Conservation (phyloP, 148 eudicot species). For the Fagopyrum homotropicum region DNA sequence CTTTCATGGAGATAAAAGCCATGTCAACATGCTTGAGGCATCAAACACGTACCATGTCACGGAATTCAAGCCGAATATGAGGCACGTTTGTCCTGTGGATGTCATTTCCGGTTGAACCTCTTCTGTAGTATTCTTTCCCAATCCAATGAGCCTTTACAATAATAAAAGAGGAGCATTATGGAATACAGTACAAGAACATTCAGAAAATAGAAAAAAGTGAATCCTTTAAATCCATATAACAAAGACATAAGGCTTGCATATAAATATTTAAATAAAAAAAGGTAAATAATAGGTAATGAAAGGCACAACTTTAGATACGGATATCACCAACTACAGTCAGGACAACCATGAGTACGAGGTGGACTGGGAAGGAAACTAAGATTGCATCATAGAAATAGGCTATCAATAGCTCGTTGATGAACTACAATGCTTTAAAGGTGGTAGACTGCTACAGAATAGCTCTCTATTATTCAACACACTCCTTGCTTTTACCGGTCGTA, state of each 20-base stretch:
- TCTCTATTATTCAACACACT: background rate
- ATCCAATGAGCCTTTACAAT: constrained; percentile 57
- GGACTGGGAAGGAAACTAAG: background rate
- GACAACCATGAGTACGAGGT: background rate
- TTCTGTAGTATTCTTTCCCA: constrained; percentile 53
- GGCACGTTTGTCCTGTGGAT: constrained; percentile 74
- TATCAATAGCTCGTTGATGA: background rate
- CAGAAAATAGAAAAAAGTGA: background rate
- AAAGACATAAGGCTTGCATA: background rate
- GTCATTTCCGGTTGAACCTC: constrained; percentile 66
- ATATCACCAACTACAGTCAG: background rate
- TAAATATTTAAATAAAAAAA: background rate
- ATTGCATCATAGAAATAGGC: background rate
- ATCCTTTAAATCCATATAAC: background rate
- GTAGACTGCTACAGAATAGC: background rate
- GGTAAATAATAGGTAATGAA: background rate
- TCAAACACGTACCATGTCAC: constrained; percentile 45
- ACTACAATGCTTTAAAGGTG: background rate
- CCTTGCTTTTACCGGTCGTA: background rate
- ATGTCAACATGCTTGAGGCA: background rate
- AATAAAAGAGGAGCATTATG: background rate
- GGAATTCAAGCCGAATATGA: constrained; percentile 50
- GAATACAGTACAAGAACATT: background rate
- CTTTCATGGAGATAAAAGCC: background rate
- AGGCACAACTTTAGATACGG: background rate